Evolutionary conservation across 2,329 filamentous ascomycete species (phyloP).

Genomic region (Chrysoporthe puriensis): DNA sequence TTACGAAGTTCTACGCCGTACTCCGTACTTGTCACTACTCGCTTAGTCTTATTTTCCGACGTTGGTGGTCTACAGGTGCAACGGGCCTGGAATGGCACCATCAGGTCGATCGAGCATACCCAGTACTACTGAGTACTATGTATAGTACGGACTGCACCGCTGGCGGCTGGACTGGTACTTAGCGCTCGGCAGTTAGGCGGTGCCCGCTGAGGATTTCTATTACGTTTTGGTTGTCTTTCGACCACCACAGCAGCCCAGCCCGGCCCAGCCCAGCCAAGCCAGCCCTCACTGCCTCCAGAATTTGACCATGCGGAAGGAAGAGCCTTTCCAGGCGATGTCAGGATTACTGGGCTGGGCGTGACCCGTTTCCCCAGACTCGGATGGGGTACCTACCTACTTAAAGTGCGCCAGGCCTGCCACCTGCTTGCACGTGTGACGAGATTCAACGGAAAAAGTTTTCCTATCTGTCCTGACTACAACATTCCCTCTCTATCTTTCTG

Average conservation of each 20-base stretch:
- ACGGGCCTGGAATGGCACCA: neutral
- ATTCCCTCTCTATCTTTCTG: neutral
- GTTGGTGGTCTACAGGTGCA: too few species aligned
- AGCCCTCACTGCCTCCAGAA: conserved; percentile 16
- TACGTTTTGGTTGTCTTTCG: conserved; percentile 34
- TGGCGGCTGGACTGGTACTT: neutral
- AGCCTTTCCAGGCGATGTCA: neutral
- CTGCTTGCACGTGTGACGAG: neutral
- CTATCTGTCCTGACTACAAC: neutral
- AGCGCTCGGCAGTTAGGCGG: neutral
- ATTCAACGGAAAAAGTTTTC: neutral
- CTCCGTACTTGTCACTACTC: too few species aligned
- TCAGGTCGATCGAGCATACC: neutral
- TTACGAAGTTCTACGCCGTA: neutral
- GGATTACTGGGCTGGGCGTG: neutral
- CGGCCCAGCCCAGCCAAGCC: conserved; percentile 15
- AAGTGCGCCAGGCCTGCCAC: conserved; percentile 1
- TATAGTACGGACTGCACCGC: neutral
- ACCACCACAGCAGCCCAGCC: conserved; percentile 13
- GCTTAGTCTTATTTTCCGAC: neutral
- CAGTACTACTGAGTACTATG: neutral
- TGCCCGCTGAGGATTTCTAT: conserved; percentile 27
- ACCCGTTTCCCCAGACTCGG: conserved; percentile 22
- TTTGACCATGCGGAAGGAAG: neutral
- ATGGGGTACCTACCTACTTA: neutral